Conservation (phyloP, 2,329 filamentous ascomycete species). For the Podosphaera leucotricha region DNA sequence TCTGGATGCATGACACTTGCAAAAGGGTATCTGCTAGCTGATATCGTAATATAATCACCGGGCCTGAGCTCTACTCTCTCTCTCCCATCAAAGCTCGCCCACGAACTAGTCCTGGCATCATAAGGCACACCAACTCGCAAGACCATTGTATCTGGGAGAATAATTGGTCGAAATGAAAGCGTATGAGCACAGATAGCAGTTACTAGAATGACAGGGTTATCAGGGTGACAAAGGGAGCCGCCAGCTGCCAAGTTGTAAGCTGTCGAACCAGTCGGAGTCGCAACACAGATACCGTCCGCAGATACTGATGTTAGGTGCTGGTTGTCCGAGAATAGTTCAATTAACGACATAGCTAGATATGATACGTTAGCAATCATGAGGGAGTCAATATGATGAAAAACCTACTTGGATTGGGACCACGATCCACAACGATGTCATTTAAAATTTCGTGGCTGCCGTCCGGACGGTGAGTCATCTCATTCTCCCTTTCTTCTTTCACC, state of each 20-base stretch:
- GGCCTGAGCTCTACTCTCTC: constrained; percentile 60
- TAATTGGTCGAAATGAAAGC: constrained; percentile 85
- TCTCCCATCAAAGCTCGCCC: constrained; percentile 94
- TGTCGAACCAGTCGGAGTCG: constrained; percentile 82
- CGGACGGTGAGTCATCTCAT: constrained; percentile 63
- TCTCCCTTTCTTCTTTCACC: constrained; percentile 63
- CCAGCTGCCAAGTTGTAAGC: constrained; percentile 91
- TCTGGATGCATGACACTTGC: constrained; percentile 51
- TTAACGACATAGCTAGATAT: constrained; percentile 55
- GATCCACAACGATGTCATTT: constrained; percentile 90
- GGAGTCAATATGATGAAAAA: constrained; percentile 6
- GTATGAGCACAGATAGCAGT: constrained; percentile 91
- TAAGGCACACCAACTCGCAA: constrained; percentile 86
- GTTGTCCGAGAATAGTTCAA: constrained; percentile 83
- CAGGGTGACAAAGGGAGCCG: constrained; percentile 84
- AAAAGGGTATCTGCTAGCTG: constrained; percentile 59
- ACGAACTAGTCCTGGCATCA: constrained; percentile 66
- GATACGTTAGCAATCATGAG: constrained; percentile 2
- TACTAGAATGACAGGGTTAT: constrained; percentile 87
- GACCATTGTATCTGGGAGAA: constrained; percentile 87
- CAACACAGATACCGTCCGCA: constrained; percentile 81
- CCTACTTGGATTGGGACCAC: constrained; percentile 77
- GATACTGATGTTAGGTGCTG: constrained; percentile 80
- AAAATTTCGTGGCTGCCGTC: constrained; percentile 74
- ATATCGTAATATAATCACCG: constrained; percentile 69